Evolutionary conservation across 2,329 filamentous ascomycete species (phyloP).

Genomic region (Fonsecaea multimorphosa): DNA sequence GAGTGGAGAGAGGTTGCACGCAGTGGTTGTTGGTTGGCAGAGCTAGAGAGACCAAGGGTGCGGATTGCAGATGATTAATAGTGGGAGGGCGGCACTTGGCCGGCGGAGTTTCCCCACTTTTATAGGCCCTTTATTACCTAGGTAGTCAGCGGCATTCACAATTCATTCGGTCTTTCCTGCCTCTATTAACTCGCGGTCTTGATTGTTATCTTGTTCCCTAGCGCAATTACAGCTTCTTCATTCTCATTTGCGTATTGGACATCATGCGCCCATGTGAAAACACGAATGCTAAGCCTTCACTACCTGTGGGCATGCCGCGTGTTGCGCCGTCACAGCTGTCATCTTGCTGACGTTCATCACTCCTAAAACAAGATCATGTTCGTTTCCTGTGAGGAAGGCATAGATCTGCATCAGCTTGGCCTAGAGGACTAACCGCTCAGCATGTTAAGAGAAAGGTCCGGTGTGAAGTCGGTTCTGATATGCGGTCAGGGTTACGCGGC

Average conservation of each 20-base stretch:
- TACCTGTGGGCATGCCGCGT: not conserved
- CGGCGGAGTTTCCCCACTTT: too few species aligned
- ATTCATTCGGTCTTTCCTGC: not conserved
- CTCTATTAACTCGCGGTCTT: not conserved
- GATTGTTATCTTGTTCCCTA: not conserved
- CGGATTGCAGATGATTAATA: too few species aligned
- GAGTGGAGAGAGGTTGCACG: not conserved
- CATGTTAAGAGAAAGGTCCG: not conserved
- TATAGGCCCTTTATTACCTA: not conserved
- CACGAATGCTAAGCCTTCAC: not conserved
- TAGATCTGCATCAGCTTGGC: not conserved
- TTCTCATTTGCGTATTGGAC: not conserved
- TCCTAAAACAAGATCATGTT: not conserved
- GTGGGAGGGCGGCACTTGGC: not conserved
- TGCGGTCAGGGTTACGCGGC: not conserved
- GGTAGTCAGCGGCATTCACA: constrained; percentile 1
- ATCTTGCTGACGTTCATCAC: too few species aligned
- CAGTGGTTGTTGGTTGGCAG: not conserved
- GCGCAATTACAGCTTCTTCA: not conserved
- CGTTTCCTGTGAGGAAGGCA: not conserved
- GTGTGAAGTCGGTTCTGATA: not conserved
- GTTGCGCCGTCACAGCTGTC: too few species aligned
- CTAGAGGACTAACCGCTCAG: not conserved
- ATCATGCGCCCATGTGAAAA: not conserved
- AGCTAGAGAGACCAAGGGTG: too few species aligned